Conservation (phyloP, 2,329 filamentous ascomycete genomes). For the Periconia sp. region DNA sequence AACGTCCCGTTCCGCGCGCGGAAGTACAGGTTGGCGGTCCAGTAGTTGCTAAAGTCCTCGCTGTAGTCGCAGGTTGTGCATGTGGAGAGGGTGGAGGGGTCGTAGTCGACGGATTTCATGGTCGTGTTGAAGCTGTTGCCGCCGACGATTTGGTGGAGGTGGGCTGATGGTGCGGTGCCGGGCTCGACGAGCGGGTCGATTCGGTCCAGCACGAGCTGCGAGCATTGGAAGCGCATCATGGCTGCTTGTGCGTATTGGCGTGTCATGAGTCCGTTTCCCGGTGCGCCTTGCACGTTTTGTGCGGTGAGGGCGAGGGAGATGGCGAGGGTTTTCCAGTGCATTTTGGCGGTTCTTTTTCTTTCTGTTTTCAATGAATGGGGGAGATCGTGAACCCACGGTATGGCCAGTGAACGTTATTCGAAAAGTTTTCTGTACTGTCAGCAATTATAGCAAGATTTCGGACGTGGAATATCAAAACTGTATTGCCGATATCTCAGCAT, state of each 20-base stretch:
- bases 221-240: constrained; percentile 29
- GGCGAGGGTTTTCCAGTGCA: constrained; percentile 22
- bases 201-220: constrained; percentile 20
- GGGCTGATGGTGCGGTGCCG: constrained; percentile 17
- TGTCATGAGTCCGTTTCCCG: constrained; percentile 19
- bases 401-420: no score
- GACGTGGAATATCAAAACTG: neutral
- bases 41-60: constrained; percentile 15
- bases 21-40: constrained; percentile 27
- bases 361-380: neutral
- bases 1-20: constrained; percentile 28
- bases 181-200: constrained; percentile 27
- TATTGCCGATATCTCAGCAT: neutral
- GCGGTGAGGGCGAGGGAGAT: constrained; percentile 18
- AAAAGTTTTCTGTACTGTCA: no score
- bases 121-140: constrained; percentile 30
- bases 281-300: constrained; percentile 18
- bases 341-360: neutral
- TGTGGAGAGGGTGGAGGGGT: constrained; percentile 17
- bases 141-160: constrained; percentile 28
- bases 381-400: neutral
- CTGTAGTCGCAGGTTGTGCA: constrained; percentile 29
- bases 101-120: constrained; percentile 21
- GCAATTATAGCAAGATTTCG: neutral
- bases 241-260: constrained; percentile 26